Base-by-base conservation (phyloP, 1,139 yeast genomes). In the Nakaseomyces bracarensis region DNA sequence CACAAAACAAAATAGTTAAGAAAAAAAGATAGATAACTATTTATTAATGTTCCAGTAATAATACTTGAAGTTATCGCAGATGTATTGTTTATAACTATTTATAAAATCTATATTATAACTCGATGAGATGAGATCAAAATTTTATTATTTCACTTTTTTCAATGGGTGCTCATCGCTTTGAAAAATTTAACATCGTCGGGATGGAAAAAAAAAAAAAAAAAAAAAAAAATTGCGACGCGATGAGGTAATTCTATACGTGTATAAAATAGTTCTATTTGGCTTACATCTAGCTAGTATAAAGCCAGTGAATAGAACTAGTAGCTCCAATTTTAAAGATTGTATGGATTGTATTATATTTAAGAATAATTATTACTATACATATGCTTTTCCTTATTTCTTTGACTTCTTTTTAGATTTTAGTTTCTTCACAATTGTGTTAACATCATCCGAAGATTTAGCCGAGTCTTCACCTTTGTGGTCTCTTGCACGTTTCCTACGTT, bases 401-500 rank as follows among this genome's bases (percentile, higher is more conserved):
- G 48, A 4, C 37, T 58, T 60, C 30, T 53, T 56, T 34, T 46
- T 50, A 13, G 22, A 20, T 37, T 58, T 60, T 27, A 60, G 47
- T 38, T 57, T 59, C 13, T 52, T 48, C 20, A 58, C 61, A 25
- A 59, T 49, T 23, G 47, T 49, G 25, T 49, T 43, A 30, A 56
- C 48, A 27, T 48, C 45, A 14, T 41, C 41, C n/a, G 34, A 18
- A 7, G 34, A 30, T 11, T 43, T 39, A 15, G 35, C 46, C 11
- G 36, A 37, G 21, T 13, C 36, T 4, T 41, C 47, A 39, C 46
- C 46, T 25, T 44, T 46, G 26, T 43, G 44, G 21, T 38, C 36
- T n/a, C 31, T 40, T 39, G 63, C 55, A 57, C 93, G 74, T 57
- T 75, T 76, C 27, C 81, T 72, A 52, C 95, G 75, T 61, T 86